Percentiles rank a stretch among this genome's conserved stretches.
phyloP scores from a whole-genome alignment of 1,284 basidiomycete species.

The Cutaneotrichosporon daszewskae region DNA sequence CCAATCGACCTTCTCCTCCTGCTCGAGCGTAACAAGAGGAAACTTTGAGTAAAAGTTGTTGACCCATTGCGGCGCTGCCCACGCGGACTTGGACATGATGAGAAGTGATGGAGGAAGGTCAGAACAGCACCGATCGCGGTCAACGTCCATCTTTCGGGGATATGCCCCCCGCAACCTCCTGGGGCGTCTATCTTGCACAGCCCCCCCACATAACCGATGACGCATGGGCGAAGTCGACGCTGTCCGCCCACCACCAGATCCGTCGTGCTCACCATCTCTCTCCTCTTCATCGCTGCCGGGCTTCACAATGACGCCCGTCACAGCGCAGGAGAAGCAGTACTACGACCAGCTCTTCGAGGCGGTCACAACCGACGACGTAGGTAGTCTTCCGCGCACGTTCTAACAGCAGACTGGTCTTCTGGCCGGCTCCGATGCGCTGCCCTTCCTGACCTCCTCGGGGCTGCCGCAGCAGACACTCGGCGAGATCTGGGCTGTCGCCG shows the following conservation, averaged over 20 bases:
- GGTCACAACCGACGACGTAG: constrained; percentile 40
- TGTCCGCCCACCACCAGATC: no score
- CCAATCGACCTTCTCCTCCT: constrained; percentile 36
- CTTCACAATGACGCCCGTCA: constrained; percentile 5
- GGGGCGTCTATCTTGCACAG: no score
- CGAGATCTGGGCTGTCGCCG: constrained; percentile 89
- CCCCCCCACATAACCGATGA: no score
- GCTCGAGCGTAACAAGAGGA: constrained; percentile 40
- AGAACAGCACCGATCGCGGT: not conserved
- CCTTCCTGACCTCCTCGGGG: constrained; percentile 70
- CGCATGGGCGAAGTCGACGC: no score
- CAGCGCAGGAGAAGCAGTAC: constrained; percentile 35
- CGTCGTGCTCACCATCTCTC: no score
- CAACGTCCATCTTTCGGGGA: no score
- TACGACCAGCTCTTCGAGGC: constrained; percentile 43
- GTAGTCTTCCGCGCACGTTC: constrained; percentile 8
- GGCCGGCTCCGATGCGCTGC: constrained; percentile 77
- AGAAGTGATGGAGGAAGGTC: not conserved
- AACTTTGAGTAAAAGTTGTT: constrained; percentile 38
- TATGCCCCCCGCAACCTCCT: no score
- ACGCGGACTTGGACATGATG: constrained; percentile 11
- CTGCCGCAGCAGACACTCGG: constrained; percentile 72
- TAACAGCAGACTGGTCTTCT: constrained; percentile 61
- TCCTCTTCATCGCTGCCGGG: not conserved
- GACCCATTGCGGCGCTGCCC: constrained; percentile 35